Evolutionary conservation across 768 basidiomycete species (phyloP), one percentile per base, ranked within the genome.

Genomic region (Mycena galericulata): DNA sequence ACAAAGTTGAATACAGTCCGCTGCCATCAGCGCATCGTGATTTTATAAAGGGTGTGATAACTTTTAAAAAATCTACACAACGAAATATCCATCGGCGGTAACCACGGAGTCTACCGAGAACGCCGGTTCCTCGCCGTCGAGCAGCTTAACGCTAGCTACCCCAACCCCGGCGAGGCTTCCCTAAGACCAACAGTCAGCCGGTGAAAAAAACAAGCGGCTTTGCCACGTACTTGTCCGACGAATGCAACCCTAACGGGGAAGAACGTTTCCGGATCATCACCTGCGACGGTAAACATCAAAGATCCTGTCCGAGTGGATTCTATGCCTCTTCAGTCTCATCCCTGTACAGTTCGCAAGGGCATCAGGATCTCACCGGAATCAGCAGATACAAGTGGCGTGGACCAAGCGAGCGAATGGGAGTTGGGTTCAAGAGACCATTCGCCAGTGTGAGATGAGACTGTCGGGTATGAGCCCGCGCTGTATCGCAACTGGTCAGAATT

Each of bases 211-310:
- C 17, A 38, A 3, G 29, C 11, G 26, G 40, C 6, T 8, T 46
- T 15, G 62, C 45, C 49, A 65, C 70, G 58, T 59, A 72, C 70
- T n/a, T 60, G 50, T 43, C 89, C 92, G 55, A 92, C 89, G 75
- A 99, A 98, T 1, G 85, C 80, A 1, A 97, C 91, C 38, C 86
- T 85, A 54, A 99, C 95, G 3, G 97, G 97, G 94, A 98, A 99
- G 84, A 98, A 97, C 12, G 87, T 88, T 4, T 88, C 90, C 0
- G 85, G 80, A 70, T 97, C 96, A 69, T 95, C 93, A 4, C 95
- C 96, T 10, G 89, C 90, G 54, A 96, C 90, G 45, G 87, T 92
- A 81, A 99, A 98, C 73, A 98, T 94, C 73, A 99, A 83, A n/a
- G 90, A 93, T 11, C 97, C 97, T 1, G 90, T 91, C 36, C 88